Base-by-base conservation (phyloP, 2,329 filamentous ascomycete genomes). In the Venturia pyrina region DNA sequence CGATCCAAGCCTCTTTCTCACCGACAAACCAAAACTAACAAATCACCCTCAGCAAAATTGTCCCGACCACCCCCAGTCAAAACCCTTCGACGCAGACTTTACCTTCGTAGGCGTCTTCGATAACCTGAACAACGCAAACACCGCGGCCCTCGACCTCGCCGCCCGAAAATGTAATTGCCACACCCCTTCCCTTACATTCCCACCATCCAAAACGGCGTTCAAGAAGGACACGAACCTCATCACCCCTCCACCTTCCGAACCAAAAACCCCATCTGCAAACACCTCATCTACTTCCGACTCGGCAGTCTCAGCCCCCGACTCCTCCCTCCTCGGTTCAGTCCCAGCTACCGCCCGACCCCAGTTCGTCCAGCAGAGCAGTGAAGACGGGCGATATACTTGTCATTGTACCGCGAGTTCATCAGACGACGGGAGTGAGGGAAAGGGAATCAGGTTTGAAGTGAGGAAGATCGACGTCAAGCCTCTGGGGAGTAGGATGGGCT, bases 391-490 rank as follows among this genome's bases (percentile, higher is more conserved):
- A 7, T 62, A 48, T 15, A 40, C 2, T 21, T 62, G 40, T 40
- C n/a, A 44, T 34, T 34, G 32, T 40, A 40, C 37, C 24, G 34
- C 17, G 5, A 44, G n/a, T 43, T 19, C 15, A 5, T 40, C 32
- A 19, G 21, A 64, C 1, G 62, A 32, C 1, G 62, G 43, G 13
- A 19, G 11, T 11, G n/a, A 53, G 19, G 41, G 24, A 1, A 48
- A 40, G 46, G 50, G n/a, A 28, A 13, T 65, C 15, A 43, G 15
- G 28, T 59, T 57, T 24, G 50, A 65, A 50, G 63, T 65, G 48
- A 48, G 63, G 43, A 65, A 65, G 63, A 59, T 60, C 37, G 63
- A 48, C 50, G 21, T 53, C 5, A 65, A 32, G 50, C 17, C 34
- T 17, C 28, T 65, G 63, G 44, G 63, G 15, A 37, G 53, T 37